Percentiles rank a stretch among this genome's conserved stretches.
Evolutionary conservation across 345 rosid species (phyloP).

Genomic region (Pistacia integerrima): DNA sequence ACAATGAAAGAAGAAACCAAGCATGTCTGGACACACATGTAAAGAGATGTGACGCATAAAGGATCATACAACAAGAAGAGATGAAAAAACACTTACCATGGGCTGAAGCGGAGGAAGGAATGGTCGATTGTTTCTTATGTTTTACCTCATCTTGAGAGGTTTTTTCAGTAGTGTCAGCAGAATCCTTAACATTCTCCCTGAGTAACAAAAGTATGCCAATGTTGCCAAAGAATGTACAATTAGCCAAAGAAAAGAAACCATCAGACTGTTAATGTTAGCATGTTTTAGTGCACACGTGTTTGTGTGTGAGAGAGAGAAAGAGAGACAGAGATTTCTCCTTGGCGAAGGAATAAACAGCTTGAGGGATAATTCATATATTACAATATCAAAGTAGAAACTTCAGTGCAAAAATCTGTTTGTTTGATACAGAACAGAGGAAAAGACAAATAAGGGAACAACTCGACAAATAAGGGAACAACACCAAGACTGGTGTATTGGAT

Average conservation of each 20-base stretch:
- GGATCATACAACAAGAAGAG: background rate
- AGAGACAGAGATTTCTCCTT: background rate
- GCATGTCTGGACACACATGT: background rate
- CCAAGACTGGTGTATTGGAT: background rate
- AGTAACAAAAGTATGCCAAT: slow-evolving; percentile 11
- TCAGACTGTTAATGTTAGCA: background rate
- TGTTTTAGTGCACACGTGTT: background rate
- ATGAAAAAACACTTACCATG: slow-evolving; percentile 39
- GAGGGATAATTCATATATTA: background rate
- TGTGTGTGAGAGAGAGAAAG: background rate
- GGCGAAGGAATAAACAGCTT: background rate
- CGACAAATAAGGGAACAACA: slow-evolving; percentile 4
- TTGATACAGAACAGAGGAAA: background rate
- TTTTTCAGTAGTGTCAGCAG: slow-evolving; percentile 27
- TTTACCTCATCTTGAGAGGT: slow-evolving; percentile 26
- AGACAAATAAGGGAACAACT: slow-evolving; percentile 2
- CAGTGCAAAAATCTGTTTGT: slow-evolving; percentile 4
- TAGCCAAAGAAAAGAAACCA: slow-evolving; percentile 1
- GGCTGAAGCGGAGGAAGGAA: slow-evolving; percentile 57
- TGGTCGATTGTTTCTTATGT: slow-evolving; percentile 32
- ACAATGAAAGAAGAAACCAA: slow-evolving; percentile 18
- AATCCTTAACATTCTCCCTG: slow-evolving; percentile 48
- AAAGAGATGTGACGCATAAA: background rate
- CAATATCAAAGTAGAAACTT: background rate
- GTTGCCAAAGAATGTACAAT: slow-evolving; percentile 6